A percentile compares a stretch with the other conserved stretches of the same genome.
Conservation (phyloP, 306 rosid species). For the Pterocarpus macrocarpus region DNA sequence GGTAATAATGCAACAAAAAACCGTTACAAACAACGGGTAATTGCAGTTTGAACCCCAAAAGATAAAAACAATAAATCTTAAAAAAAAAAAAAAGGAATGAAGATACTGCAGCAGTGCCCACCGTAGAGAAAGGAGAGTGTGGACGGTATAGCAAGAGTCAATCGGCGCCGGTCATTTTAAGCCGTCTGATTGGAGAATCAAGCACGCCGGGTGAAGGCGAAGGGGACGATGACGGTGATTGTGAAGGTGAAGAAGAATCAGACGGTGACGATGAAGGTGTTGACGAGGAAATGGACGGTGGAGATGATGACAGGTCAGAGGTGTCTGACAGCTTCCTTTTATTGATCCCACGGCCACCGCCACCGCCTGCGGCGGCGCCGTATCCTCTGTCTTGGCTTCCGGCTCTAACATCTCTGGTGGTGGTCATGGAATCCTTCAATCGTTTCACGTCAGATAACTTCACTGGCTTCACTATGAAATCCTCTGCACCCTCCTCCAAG, state of each 20-base stretch:
- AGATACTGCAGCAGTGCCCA: conserved; percentile 27
- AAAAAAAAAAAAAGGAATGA: conserved; percentile 25
- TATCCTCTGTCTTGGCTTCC: conserved; percentile 29
- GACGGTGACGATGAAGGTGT: conserved; percentile 53
- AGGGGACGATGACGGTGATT: conserved; percentile 51
- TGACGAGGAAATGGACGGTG: conserved; percentile 60
- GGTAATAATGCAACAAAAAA: conserved; percentile 59
- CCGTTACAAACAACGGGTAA: conserved; percentile 75
- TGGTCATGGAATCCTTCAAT: conserved; percentile 66
- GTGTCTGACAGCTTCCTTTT: conserved; percentile 73
- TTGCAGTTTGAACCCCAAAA: conserved; percentile 51
- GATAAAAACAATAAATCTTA: conserved; percentile 14
- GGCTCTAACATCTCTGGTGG: conserved; percentile 58
- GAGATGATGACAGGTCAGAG: conserved; percentile 62
- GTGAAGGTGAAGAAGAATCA: conserved; percentile 4
- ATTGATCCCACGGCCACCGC: conserved; percentile 47
- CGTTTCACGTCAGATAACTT: conserved; percentile 87
- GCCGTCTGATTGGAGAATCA: conserved; percentile 82
- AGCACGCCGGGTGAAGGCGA: conserved; percentile 60
- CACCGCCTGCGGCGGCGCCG: neutral
- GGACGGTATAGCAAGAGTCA: conserved; percentile 26
- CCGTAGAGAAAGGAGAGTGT: neutral
- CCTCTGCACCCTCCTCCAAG: conserved; percentile 98
- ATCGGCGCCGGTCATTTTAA: conserved; percentile 66
- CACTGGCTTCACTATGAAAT: conserved; percentile 96